A percentile compares a stretch with the other conserved stretches of the same genome.
These are phyloP conservation scores for Cystobasidium pallidum DNA, from an alignment of 1,284 basidiomycete genomes.

Conservation along the genomic window DNA sequence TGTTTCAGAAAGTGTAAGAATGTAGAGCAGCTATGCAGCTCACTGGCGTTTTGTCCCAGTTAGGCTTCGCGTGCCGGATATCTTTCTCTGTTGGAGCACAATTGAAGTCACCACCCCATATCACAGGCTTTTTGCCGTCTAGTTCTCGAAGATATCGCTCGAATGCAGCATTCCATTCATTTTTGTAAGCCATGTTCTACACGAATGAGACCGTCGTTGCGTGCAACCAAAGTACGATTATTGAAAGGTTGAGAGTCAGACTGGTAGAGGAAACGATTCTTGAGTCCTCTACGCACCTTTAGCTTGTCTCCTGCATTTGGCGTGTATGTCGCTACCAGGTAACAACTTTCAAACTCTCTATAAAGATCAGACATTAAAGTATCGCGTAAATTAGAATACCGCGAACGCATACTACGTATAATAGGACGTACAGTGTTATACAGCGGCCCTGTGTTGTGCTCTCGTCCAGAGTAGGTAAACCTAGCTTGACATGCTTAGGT, in stretches of 20 bases:
- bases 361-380: not conserved
- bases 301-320: conserved; percentile 80
- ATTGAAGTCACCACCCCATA: conserved; percentile 88
- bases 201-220: too few species aligned
- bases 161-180: conserved; percentile 75
- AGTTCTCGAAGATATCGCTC: conserved; percentile 70
- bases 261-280: too few species aligned
- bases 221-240: too few species aligned
- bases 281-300: conserved; percentile 62
- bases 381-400: not conserved
- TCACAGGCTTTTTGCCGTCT: conserved; percentile 76
- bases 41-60: conserved; percentile 58
- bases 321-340: conserved; percentile 75
- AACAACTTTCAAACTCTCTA: conserved; percentile 70
- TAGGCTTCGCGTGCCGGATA: conserved; percentile 57
- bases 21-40: conserved; percentile 43
- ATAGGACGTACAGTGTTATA: conserved; percentile 29
- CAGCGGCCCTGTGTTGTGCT: conserved; percentile 37
- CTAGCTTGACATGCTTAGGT: conserved; percentile 68
- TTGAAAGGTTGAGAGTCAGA: too few species aligned
- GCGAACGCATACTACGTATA: not conserved
- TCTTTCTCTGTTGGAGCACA: conserved; percentile 73
- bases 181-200: conserved; percentile 72
- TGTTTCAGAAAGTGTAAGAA: not conserved
- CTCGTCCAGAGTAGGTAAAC: conserved; percentile 63